Percentiles rank a stretch among this genome's conserved stretches.
Conservation (phyloP, 768 basidiomycete species). For the Russula brevipes region DNA sequence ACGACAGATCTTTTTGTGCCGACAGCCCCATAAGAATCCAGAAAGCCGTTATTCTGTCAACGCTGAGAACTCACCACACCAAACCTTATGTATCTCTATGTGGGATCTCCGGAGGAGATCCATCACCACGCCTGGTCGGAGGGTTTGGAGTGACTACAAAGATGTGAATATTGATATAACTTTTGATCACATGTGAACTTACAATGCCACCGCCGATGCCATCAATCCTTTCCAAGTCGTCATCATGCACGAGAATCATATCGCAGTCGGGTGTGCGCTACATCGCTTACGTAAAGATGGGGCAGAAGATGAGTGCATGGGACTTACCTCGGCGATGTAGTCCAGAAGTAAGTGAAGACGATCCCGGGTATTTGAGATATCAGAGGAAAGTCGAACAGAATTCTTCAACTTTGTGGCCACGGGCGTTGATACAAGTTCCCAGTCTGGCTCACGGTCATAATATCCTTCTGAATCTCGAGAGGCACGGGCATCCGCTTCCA, state of each 20-base stretch:
- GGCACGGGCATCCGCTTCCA: too few species aligned
- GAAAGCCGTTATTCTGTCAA: not conserved
- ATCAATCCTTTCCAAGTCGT: not conserved
- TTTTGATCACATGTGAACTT: not conserved
- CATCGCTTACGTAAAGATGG: not conserved
- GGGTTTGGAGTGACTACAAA: not conserved
- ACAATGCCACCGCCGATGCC: not conserved
- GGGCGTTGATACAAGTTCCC: not conserved
- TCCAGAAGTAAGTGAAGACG: not conserved
- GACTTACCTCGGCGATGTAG: not conserved
- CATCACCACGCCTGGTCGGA: not conserved
- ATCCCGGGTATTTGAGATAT: not conserved
- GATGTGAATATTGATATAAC: not conserved
- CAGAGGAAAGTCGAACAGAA: too few species aligned
- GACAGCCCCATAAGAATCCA: not conserved
- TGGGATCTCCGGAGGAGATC: not conserved
- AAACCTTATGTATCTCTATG: not conserved
- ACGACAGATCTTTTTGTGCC: not conserved
- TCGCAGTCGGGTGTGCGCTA: not conserved
- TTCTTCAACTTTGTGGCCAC: not conserved
- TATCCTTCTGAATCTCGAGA: too few species aligned
- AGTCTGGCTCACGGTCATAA: not conserved
- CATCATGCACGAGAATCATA: constrained; percentile 6
- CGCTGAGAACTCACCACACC: not conserved
- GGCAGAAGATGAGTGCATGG: too few species aligned